These are phyloP conservation scores for Botrytis aclada DNA, from an alignment of 2,329 filamentous ascomycete species.

Conservation along the genomic window DNA sequence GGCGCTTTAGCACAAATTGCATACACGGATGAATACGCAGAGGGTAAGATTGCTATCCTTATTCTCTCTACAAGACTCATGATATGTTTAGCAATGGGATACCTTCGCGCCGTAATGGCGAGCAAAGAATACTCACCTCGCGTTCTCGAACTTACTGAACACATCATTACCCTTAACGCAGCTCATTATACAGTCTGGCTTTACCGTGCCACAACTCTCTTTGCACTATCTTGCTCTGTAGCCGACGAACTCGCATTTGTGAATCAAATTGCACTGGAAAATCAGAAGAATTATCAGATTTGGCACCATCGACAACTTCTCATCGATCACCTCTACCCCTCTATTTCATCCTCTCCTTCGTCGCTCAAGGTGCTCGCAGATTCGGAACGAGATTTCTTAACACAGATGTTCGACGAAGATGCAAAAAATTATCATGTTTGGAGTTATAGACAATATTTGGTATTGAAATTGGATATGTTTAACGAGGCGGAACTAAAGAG, in stretches of 20 bases:
- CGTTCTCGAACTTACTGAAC: conserved; percentile 76
- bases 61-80: conserved; percentile 7
- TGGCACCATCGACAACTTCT: conserved; percentile 75
- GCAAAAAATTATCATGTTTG: conserved; percentile 99
- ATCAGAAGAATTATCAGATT: conserved; percentile 99
- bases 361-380: conserved; percentile 55
- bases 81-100: conserved; percentile 68
- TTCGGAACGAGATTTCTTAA: conserved; percentile 73
- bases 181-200: conserved; percentile 99
- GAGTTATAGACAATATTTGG: conserved; percentile 80
- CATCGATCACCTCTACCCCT: conserved; percentile 54
- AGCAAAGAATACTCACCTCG: conserved; percentile 77
- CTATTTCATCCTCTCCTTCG: conserved; percentile 58
- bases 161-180: conserved; percentile 89
- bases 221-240: conserved; percentile 48
- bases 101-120: conserved; percentile 91
- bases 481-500: conserved; percentile 61
- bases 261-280: conserved; percentile 73
- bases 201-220: conserved; percentile 79
- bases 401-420: conserved; percentile 77
- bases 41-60: conserved; percentile 48
- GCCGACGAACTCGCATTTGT: conserved; percentile 74
- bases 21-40: conserved; percentile 84
- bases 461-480: conserved; percentile 64
- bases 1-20: conserved; percentile 87